Base-by-base conservation (phyloP, 805 yeast species). In the Allodekkera sacchari region DNA sequence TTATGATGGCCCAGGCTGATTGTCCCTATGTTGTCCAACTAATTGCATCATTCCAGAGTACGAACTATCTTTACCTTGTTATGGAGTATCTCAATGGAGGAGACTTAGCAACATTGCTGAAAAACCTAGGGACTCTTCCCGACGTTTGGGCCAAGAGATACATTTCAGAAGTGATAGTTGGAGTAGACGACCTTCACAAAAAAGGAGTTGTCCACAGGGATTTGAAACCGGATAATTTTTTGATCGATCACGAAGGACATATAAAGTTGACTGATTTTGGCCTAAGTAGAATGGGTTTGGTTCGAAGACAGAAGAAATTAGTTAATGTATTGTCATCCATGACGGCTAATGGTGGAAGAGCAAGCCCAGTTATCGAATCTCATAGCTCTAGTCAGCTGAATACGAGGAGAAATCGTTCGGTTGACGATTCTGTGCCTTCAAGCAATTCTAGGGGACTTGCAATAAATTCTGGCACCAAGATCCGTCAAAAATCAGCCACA, bases 81-180 rank as follows among this genome's bases (percentile, higher is more conserved):
- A 89, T 94, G 97, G 98, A 92, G 53, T 92, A 85, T 49, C 61
- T 92, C 24, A 84, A 82, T 43, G 98, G 98, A 26, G 99, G 99
- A 21, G 99, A 92, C 53, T 73, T 89, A 48, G 92, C 96, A 0
- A 78, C 95, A 0, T 61, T 94, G 32, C 60, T 92, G 18, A 83
- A 83, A 47, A 72, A 77, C 57, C 66, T 89, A 53, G 96, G 95
- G 0, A 76, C 77, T 2, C 56, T 92, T 16, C 89, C 95, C 0
- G 83, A 81, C 42, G 75, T 74, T 26, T 92, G 97, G 97, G 74
- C 85, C 0, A 76, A 68, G 39, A 68, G 83, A 41, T 92, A 92
- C 44, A 70, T 85, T 33, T 88, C 95, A 0, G 98, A 92, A 50
- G 84, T 88, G 2, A 76, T 88, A 14, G 78, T 83, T 16, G 96